Evolutionary conservation across 768 basidiomycete species (phyloP).

Genomic region (Mycena polygramma): DNA sequence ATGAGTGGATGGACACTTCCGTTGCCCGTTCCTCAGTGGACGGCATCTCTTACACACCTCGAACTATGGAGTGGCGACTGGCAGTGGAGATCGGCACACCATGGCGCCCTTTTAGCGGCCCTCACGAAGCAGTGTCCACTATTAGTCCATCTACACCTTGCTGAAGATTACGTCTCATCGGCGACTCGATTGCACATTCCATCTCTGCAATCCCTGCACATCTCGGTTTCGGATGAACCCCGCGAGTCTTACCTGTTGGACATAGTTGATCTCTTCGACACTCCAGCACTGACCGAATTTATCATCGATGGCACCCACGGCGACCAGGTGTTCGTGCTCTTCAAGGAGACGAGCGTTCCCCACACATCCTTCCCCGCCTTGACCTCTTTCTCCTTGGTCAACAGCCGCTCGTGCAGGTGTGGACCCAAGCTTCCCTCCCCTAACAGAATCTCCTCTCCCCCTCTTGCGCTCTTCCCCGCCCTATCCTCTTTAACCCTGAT

Average conservation of each 20-base stretch:
- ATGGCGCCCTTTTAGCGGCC: neutral
- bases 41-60: neutral
- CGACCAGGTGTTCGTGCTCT: neutral
- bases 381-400: constrained; percentile 11
- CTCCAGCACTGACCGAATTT: constrained; percentile 1
- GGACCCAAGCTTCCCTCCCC: neutral
- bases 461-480: constrained; percentile 1
- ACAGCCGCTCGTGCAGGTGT: neutral
- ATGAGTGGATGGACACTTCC: neutral
- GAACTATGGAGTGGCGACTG: neutral
- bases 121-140: neutral
- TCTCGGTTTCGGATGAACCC: neutral
- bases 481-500: constrained; percentile 6
- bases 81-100: no score
- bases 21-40: no score
- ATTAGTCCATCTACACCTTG: neutral
- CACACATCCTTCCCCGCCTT: neutral
- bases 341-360: neutral
- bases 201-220: constrained; percentile 5
- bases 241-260: neutral
- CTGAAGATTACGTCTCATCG: no score
- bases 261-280: neutral
- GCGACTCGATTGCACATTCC: no score
- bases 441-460: neutral
- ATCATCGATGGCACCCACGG: neutral